Evolutionary conservation across 345 rosid genomes (phyloP), one percentile per base, ranked within the genome.

Genomic region (Brassica cretica): DNA sequence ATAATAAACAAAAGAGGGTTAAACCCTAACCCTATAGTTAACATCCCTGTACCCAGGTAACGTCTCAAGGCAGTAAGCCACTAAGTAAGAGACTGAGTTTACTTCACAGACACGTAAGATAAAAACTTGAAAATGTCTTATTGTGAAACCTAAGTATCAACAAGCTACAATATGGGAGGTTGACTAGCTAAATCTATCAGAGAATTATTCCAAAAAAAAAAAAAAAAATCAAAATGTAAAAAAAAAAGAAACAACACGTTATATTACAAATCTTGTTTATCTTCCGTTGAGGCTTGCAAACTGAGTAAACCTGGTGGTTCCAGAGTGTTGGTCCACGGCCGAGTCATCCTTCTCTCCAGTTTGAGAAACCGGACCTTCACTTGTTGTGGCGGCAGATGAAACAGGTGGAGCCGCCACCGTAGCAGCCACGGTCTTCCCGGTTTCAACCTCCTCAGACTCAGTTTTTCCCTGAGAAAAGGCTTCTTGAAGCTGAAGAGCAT

Each of bases 401-500:
- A 82, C 76, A 61, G 60, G 61, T 33, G 85, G 53, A 27, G 84
- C 7, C 0, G 82, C 46, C 0, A 64, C 37, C 1, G 81, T 10
- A 39, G 12, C 19, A 3, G 81, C 81, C 19, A 60, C 78, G 0
- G 53, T 66, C 62, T 64, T 65, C 32, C n/a, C 63, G 15, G 65
- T 75, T 15, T 80, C 76, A 70, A 27, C 74, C 46, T 80, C 80
- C 3, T 35, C 88, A 3, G 84, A 88, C 14, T 86, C 89, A 4
- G 76, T 10, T 76, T 87, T 83, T 6, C 82, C 89, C 37, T 78
- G 71, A 9, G 87, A 10, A 70, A 82, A 89, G 1, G 88, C 79
- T 66, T 89, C 93, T 65, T 91, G 96, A 51, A 91, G 86, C 75
- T 91, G 96, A 79, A 91, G 77, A 9, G 96, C 93, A 77, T 85